phyloP scores from a whole-genome alignment of 306 rosid species.

The Styphnolobium japonicum region DNA sequence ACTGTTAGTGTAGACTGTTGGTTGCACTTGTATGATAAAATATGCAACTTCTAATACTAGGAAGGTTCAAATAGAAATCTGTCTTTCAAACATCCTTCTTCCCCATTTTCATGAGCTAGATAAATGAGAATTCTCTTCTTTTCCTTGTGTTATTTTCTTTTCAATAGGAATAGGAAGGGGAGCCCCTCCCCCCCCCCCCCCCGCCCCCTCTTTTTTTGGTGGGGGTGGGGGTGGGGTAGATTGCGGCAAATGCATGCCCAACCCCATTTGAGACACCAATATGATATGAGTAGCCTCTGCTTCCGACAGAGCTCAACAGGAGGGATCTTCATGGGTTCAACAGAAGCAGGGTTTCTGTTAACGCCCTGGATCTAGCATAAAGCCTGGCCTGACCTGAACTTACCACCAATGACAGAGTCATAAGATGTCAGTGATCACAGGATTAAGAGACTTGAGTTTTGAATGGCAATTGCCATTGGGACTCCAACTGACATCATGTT shows the following conservation, averaged over 20 bases:
- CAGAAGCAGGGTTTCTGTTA: not conserved
- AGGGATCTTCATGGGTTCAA: not conserved
- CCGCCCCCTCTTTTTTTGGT: not conserved
- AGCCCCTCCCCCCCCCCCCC: too few relatives aligned
- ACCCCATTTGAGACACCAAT: not conserved
- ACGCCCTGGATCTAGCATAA: not conserved
- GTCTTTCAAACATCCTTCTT: too few relatives aligned
- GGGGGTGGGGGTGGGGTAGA: not conserved
- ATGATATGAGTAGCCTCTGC: not conserved
- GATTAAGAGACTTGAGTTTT: not conserved
- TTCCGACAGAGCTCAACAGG: not conserved
- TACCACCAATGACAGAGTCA: not conserved
- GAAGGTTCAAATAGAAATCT: not conserved
- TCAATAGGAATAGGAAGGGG: not conserved
- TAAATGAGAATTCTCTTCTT: not conserved
- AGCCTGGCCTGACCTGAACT: not conserved
- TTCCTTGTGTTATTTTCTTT: not conserved
- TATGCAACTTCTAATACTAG: not conserved
- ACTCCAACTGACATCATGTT: not conserved
- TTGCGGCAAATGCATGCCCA: not conserved
- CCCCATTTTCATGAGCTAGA: not conserved
- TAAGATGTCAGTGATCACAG: not conserved
- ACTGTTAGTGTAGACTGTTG: not conserved
- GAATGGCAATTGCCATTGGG: not conserved
- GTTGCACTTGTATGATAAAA: constrained; percentile 6